Evolutionary conservation across 176 grass and related monocot species (phyloP), one percentile per base, ranked within the genome.

Genomic region (Musa troglodytarum): DNA sequence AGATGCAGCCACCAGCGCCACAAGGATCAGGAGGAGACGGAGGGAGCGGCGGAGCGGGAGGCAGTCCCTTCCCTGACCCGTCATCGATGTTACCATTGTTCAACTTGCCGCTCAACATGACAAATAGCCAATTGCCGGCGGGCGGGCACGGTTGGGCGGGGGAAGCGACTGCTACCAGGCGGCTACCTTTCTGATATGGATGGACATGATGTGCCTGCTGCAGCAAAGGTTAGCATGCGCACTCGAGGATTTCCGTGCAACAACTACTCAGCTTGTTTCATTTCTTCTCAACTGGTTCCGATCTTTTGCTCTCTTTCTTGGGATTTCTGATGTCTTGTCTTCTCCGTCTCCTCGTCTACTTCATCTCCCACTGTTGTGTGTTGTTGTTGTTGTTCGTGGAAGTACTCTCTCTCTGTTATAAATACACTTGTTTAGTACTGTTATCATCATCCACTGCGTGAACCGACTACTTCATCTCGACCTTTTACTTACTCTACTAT

Each of bases 141-240:
- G 73, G 63, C 54, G 73, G 56, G 10, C 56, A 75, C 56, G 73
- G 73, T n/a, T 75, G 73, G 73, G 16, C 73, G 6, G 56, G 23
- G 52, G 72, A 17, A 0, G 71, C 29, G 20, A n/a, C 51, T 0
- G 20, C 11, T 0, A 22, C 53, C 4, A 17, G 52, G 5, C 53
- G 52, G 24, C 23, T 23, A 16, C 7, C 53, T n/a, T 74, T 26
- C 22, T 74, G 52, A 74, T 28, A 61, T 14, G 15, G 57, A n/a
- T 8, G 14, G 57, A 43, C 34, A 43, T 43, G 34, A 43, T 43
- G 8, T 17, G 57, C 17, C 6, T 61, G 17, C 57, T 19, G 57
- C 16, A 61, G 57, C 16, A 61, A 61, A 61, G 57, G 57, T 61
- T n/a, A 61, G 57, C 57, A 70, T 49, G 21, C 34, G 34, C 34